Evolutionary conservation across 2,329 filamentous ascomycete species (phyloP).

Genomic region (Penicillium olsonii): DNA sequence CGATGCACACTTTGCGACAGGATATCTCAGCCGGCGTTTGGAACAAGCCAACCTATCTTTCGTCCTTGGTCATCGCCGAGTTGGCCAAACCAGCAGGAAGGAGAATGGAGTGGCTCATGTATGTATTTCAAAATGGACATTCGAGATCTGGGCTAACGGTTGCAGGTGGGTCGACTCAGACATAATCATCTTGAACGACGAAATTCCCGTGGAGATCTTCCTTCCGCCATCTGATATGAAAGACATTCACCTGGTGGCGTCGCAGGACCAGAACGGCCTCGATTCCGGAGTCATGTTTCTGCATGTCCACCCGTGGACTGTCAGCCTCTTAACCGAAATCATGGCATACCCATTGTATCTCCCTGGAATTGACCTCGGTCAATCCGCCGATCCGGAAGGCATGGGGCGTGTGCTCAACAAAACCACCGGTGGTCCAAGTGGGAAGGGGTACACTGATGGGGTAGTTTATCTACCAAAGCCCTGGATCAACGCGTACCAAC

Average conservation of each 20-base stretch:
- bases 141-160: not conserved
- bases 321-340: slow-evolving; percentile 31
- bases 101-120: slow-evolving; percentile 41
- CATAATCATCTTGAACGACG: slow-evolving; percentile 35
- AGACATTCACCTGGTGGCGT: slow-evolving; percentile 33
- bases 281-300: slow-evolving; percentile 39
- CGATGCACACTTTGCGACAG: slow-evolving; percentile 36
- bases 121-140: slow-evolving; percentile 5
- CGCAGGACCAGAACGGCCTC: slow-evolving; percentile 36
- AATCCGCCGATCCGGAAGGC: slow-evolving; percentile 23
- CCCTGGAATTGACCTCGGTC: slow-evolving; percentile 24
- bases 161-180: slow-evolving; percentile 38
- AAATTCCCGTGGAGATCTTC: slow-evolving; percentile 36
- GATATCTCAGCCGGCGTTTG: slow-evolving; percentile 35
- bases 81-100: slow-evolving; percentile 32
- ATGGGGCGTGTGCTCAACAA: slow-evolving; percentile 25
- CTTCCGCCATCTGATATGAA: slow-evolving; percentile 31
- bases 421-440: slow-evolving; percentile 15
- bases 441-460: slow-evolving; percentile 17
- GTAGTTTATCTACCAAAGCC: slow-evolving; percentile 23
- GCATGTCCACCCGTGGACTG: slow-evolving; percentile 37
- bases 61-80: slow-evolving; percentile 34
- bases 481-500: slow-evolving; percentile 33
- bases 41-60: slow-evolving; percentile 37
- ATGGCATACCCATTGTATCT: slow-evolving; percentile 27